Conservation (phyloP, 495 filamentous ascomycete species). For the Penicillium lividum region DNA sequence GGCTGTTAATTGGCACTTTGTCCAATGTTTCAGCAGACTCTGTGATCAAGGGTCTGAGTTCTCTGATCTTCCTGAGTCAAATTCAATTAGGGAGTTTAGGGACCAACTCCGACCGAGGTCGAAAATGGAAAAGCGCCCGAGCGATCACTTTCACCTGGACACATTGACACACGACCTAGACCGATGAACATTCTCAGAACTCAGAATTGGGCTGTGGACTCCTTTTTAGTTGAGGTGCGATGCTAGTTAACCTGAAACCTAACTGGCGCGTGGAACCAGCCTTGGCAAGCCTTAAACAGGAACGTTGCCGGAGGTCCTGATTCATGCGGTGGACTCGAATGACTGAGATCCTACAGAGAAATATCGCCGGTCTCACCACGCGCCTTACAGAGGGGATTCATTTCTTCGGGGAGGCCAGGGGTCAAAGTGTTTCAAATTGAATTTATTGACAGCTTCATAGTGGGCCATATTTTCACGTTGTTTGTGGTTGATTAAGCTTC, state of each 20-base stretch:
- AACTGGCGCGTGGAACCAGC: conserved; percentile 29
- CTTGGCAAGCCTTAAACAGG: conserved; percentile 23
- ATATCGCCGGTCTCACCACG: conserved; percentile 18
- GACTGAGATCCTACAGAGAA: conserved; percentile 4
- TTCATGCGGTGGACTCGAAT: conserved; percentile 4
- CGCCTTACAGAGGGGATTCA: conserved; percentile 9
- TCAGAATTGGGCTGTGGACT: background rate
- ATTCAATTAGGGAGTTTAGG: conserved; percentile 10
- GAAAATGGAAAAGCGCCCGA: conserved; percentile 13
- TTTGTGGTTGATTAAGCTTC: conserved; percentile 26
- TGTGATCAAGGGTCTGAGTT: background rate
- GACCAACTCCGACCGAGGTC: background rate
- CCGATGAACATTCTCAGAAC: conserved; percentile 11
- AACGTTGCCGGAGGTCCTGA: conserved; percentile 15
- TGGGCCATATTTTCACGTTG: conserved; percentile 2
- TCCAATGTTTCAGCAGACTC: background rate
- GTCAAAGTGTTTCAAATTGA: conserved; percentile 21
- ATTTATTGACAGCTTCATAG: conserved; percentile 10
- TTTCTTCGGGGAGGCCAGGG: conserved; percentile 12
- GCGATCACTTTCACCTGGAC: background rate
- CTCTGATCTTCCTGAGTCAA: conserved; percentile 2
- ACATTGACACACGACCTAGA: background rate
- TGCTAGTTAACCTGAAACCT: conserved; percentile 27
- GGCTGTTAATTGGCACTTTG: too few relatives aligned
- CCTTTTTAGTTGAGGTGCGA: background rate